Percentiles rank a stretch among this genome's conserved stretches.
Conservation (phyloP, 2,329 filamentous ascomycete species). For the Colletotrichum kahawae region DNA sequence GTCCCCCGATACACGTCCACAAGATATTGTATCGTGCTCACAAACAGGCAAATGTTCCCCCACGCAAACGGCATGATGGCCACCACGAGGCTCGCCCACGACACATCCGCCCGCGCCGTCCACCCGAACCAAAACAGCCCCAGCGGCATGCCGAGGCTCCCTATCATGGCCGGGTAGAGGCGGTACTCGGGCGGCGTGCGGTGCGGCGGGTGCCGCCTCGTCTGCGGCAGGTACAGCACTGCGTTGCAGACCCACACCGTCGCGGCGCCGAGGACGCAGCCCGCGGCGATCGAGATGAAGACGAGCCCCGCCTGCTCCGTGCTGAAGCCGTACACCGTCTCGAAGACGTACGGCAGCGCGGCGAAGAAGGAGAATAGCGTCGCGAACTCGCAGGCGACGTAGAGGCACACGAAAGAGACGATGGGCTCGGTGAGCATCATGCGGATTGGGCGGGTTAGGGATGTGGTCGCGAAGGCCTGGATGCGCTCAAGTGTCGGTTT, state of each 20-base stretch:
- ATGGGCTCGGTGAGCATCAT: slow-evolving; percentile 70
- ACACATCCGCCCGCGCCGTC: slow-evolving; percentile 49
- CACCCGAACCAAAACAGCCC: slow-evolving; percentile 69
- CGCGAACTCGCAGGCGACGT: slow-evolving; percentile 55
- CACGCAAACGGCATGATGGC: slow-evolving; percentile 63
- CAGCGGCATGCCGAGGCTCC: slow-evolving; percentile 56
- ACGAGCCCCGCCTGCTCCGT: slow-evolving; percentile 47
- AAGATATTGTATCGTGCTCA: slow-evolving; percentile 56
- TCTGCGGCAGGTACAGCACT: slow-evolving; percentile 44
- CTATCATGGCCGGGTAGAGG: slow-evolving; percentile 63
- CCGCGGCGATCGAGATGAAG: slow-evolving; percentile 50
- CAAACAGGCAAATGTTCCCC: slow-evolving; percentile 65
- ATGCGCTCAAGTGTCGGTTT: slow-evolving; percentile 26
- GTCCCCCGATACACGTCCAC: slow-evolving; percentile 60
- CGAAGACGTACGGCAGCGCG: slow-evolving; percentile 54
- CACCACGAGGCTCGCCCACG: slow-evolving; percentile 55
- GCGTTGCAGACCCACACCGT: slow-evolving; percentile 46
- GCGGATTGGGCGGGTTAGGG: slow-evolving; percentile 55
- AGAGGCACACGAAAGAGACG: slow-evolving; percentile 58
- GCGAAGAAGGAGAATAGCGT: slow-evolving; percentile 60
- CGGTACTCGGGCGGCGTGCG: slow-evolving; percentile 59
- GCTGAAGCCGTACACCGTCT: slow-evolving; percentile 47
- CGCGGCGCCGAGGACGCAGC: slow-evolving; percentile 47
- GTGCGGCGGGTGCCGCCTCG: slow-evolving; percentile 33
- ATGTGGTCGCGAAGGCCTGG: slow-evolving; percentile 41